Conservation (phyloP, 495 filamentous ascomycete species). For the Aspergillus cristatus region DNA sequence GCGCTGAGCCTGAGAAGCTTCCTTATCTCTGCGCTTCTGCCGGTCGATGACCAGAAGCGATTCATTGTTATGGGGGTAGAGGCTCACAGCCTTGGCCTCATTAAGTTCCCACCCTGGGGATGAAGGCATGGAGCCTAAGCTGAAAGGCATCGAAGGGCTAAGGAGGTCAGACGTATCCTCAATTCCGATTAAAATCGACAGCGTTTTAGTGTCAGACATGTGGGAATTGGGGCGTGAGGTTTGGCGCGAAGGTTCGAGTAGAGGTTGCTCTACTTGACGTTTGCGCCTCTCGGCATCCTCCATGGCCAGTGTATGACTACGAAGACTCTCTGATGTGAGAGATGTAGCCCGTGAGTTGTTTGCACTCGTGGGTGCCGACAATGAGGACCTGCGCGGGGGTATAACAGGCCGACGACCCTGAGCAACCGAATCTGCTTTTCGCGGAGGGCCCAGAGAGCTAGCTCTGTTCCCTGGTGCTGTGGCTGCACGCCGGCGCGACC, state of each 20-base stretch:
- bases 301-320: slow-evolving; percentile 44
- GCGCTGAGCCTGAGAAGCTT: no score
- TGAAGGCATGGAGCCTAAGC: slow-evolving; percentile 40
- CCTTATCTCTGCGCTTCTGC: slow-evolving; percentile 23
- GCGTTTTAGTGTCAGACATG: slow-evolving; percentile 18
- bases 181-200: slow-evolving; percentile 19
- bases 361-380: slow-evolving; percentile 62
- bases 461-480: slow-evolving; percentile 22
- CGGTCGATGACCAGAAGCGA: slow-evolving; percentile 73
- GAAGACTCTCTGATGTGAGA: slow-evolving; percentile 57
- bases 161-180: slow-evolving; percentile 31
- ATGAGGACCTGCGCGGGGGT: slow-evolving; percentile 52
- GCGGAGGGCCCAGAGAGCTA: slow-evolving; percentile 23
- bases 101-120: slow-evolving; percentile 47
- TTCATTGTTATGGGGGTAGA: slow-evolving; percentile 81
- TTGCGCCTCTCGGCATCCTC: slow-evolving; percentile 21
- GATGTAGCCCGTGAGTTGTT: slow-evolving; percentile 57
- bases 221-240: not conserved
- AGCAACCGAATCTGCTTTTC: slow-evolving; percentile 24
- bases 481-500: slow-evolving; percentile 23
- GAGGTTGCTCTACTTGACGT: slow-evolving; percentile 13
- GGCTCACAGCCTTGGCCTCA: slow-evolving; percentile 73
- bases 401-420: slow-evolving; percentile 42
- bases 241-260: slow-evolving; percentile 4
- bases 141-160: slow-evolving; percentile 37